A percentile compares a stretch with the other conserved stretches of the same genome.
Conservation (phyloP, 2,329 filamentous ascomycete genomes). For the Coniochaeta sp. region DNA sequence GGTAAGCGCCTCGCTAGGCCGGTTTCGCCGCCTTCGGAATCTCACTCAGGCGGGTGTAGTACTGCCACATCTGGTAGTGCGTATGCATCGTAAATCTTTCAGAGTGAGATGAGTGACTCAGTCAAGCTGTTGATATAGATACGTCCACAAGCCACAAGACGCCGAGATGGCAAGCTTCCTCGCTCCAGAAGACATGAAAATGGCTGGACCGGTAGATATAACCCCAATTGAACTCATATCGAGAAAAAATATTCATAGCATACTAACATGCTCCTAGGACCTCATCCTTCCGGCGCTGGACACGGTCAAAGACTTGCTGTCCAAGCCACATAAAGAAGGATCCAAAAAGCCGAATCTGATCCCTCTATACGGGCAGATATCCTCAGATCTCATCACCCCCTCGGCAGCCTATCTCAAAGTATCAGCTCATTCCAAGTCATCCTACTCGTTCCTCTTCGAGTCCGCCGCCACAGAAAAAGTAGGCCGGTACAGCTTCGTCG, state of each 20-base stretch:
- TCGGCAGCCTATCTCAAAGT: slow-evolving; percentile 94
- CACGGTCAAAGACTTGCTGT: slow-evolving; percentile 34
- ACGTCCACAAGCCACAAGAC: background rate
- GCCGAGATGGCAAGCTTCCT: background rate
- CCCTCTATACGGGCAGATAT: slow-evolving; percentile 71
- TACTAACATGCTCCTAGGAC: slow-evolving; percentile 21
- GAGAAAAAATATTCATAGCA: slow-evolving; percentile 19
- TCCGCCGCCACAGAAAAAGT: slow-evolving; percentile 91
- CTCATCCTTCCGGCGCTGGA: slow-evolving; percentile 31
- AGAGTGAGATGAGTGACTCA: background rate
- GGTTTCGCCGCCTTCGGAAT: background rate
- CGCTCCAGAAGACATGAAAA: background rate
- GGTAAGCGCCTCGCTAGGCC: background rate
- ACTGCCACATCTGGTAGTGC: background rate
- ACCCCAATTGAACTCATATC: slow-evolving; percentile 4
- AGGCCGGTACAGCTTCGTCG: slow-evolving; percentile 91
- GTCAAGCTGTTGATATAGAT: background rate
- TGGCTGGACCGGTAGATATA: background rate
- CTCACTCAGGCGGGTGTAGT: background rate
- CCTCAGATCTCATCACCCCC: slow-evolving; percentile 88
- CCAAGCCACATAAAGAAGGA: slow-evolving; percentile 22
- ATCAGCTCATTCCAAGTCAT: slow-evolving; percentile 37
- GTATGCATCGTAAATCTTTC: background rate
- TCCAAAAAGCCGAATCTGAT: slow-evolving; percentile 55
- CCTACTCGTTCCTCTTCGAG: slow-evolving; percentile 87